These are phyloP conservation scores for Avicennia marina DNA, from an alignment of 257 asterid genomes.

Conservation along the genomic window DNA sequence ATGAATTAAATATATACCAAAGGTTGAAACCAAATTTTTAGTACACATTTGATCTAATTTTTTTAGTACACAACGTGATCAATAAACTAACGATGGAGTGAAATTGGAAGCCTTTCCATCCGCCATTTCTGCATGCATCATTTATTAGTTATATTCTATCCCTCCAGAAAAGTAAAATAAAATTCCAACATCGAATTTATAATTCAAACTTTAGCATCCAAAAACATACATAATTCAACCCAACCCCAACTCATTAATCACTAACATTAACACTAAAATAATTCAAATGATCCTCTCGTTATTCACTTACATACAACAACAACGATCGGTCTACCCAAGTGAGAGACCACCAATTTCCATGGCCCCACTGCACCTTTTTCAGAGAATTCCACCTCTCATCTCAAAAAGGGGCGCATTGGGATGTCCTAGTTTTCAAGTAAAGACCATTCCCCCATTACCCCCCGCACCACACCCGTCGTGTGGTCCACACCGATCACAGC, in stretches of 20 bases:
- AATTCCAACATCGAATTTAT: not conserved
- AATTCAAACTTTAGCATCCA: not conserved
- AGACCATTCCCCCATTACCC: constrained; percentile 32
- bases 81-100: too few relatives aligned
- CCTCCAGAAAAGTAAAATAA: too few relatives aligned
- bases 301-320: too few relatives aligned
- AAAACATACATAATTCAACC: not conserved
- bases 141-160: not conserved
- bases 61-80: too few relatives aligned
- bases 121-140: too few relatives aligned
- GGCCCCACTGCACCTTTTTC: constrained; percentile 34
- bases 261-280: too few relatives aligned
- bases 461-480: constrained; percentile 44
- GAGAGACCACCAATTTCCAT: constrained; percentile 15
- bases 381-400: constrained; percentile 32
- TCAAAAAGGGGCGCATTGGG: constrained; percentile 14
- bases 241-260: not conserved
- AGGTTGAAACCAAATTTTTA: too few relatives aligned
- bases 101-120: too few relatives aligned
- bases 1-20: too few relatives aligned
- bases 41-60: too few relatives aligned
- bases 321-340: not conserved
- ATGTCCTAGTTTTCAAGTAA: constrained; percentile 50
- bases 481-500: too few relatives aligned
- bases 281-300: too few relatives aligned